Evolutionary conservation across 139 green algal genomes (phyloP).

Genomic region (Coelastrella sp.): DNA sequence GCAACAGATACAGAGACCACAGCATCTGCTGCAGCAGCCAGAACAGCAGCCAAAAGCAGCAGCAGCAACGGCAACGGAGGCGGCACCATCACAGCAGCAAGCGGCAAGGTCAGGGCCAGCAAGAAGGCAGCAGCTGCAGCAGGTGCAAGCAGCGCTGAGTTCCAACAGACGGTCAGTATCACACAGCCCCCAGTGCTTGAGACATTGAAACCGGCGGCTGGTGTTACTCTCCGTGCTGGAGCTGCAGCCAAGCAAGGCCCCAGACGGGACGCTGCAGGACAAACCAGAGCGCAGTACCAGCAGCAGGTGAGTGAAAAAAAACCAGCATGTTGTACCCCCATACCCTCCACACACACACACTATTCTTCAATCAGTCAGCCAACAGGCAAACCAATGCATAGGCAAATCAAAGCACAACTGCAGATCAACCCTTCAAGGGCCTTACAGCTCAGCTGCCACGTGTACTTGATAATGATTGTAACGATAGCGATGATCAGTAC

Average conservation of each 20-base stretch:
- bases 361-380: no score
- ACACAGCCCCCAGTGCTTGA: constrained; percentile 59
- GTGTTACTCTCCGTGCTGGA: constrained; percentile 38
- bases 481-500: no score
- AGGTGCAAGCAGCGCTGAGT: neutral
- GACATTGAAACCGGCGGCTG: constrained; percentile 43
- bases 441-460: no score
- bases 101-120: neutral
- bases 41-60: neutral
- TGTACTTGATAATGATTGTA: no score
- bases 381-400: no score
- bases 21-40: neutral
- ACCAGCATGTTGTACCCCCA: no score
- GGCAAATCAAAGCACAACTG: no score
- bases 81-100: neutral
- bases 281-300: constrained; percentile 30
- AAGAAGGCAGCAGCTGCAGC: neutral
- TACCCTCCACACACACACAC: no score
- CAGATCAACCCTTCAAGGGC: no score
- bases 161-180: constrained; percentile 7
- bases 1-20: neutral
- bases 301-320: constrained; percentile 35
- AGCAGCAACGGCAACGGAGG: neutral
- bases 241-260: constrained; percentile 44
- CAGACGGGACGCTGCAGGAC: neutral